Evolutionary conservation across 2,329 filamentous ascomycete genomes (phyloP), one percentile per base, ranked within the genome.

Genomic region (Hypoxylon sp.): DNA sequence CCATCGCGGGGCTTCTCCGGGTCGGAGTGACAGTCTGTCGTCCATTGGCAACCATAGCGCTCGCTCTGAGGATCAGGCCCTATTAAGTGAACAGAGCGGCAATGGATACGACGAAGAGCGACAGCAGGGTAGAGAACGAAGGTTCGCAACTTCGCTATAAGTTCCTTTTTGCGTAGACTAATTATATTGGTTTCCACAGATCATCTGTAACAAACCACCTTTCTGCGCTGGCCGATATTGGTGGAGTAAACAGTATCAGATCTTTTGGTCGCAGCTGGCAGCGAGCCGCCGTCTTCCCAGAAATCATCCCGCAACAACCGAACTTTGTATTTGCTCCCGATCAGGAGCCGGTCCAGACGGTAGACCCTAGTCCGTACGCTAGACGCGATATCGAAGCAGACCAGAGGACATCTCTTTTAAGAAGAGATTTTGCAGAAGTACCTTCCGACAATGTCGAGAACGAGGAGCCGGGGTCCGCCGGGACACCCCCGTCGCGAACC

Each of bases 211-310:
- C 85, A 32, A 83, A 87, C 69, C 84, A 85, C 35, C 79, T 92
- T 37, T 81, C 86, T 27, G 83, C 85, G 58, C 78, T 91, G 59
- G 84, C 87, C 72, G 90, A 97, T 67, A 91, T 93, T 52, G 96
- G 95, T 71, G 95, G 95, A 55, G 91, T 94, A 68, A 98, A 98
- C 83, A 97, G 93, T 80, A 92, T 98, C 75, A 91, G 96, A 76
- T 97, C 94, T 75, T 98, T 98, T 78, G 93, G 94, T 48, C 89
- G 92, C 67, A 97, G 93, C 74, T 97, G 94, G 92, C 93, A 95
- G 80, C 90, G 95, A 78, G 95, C 95, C 39, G 93, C 94, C 27
- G 91, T 87, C 63, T 98, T 98, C 80, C 88, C 89, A 70, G 94
- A 98, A 79, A 93, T 97, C 73, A 91, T 96, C 35, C 93, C 93